Evolutionary conservation across 768 basidiomycete genomes (phyloP).

Genomic region (Mycena epipterygia): DNA sequence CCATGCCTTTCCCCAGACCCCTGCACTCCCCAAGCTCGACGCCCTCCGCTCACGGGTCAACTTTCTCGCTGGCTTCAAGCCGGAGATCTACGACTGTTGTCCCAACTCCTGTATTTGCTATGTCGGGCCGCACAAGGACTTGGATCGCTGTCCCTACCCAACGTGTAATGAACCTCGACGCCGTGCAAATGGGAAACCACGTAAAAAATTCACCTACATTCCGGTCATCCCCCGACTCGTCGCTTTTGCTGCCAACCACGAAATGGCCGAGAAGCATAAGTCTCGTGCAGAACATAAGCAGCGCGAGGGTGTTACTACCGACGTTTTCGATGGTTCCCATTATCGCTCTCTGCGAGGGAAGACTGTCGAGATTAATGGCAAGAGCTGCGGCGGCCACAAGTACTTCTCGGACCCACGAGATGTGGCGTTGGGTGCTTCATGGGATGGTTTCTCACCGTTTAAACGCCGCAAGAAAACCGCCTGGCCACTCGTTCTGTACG

Average conservation of each 20-base stretch:
- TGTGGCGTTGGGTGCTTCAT: no score
- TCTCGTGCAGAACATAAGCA: neutral
- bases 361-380: neutral
- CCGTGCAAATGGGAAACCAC: constrained; percentile 34
- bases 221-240: constrained; percentile 45
- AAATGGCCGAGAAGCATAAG: neutral
- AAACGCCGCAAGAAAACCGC: constrained; percentile 2
- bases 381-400: neutral
- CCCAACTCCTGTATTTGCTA: constrained; percentile 44
- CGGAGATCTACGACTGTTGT: constrained; percentile 28
- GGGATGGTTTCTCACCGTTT: neutral
- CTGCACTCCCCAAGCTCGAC: constrained; percentile 32
- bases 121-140: constrained; percentile 40
- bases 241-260: constrained; percentile 15
- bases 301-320: neutral
- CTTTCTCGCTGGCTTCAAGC: constrained; percentile 46
- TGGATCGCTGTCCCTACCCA: constrained; percentile 45
- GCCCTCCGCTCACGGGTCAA: constrained; percentile 27
- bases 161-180: constrained; percentile 41
- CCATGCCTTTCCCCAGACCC: constrained; percentile 31
- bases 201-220: constrained; percentile 50
- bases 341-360: neutral
- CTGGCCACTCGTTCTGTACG: neutral
- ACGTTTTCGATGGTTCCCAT: neutral
- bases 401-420: neutral